Conservation (phyloP, 2,329 filamentous ascomycete species). For the Beauveria bassiana region DNA sequence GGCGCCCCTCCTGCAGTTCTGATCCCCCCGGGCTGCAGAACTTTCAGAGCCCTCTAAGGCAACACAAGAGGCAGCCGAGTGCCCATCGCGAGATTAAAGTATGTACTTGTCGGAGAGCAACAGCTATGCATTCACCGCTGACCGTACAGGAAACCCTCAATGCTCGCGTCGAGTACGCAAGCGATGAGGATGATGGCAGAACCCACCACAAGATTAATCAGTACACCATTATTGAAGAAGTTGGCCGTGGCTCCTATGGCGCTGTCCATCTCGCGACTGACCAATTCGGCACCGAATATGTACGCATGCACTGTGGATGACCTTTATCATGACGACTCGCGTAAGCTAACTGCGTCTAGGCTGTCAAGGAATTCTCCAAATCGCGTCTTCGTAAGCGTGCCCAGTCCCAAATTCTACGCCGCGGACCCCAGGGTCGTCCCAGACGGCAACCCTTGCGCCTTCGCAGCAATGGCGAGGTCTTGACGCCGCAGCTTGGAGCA, state of each 20-base stretch:
- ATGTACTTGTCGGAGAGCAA: neutral
- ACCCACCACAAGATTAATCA: slow-evolving; percentile 88
- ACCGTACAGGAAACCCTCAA: slow-evolving; percentile 73
- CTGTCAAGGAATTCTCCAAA: slow-evolving; percentile 97
- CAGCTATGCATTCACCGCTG: slow-evolving; percentile 11
- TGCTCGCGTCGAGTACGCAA: slow-evolving; percentile 78
- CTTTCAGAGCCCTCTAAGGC: slow-evolving; percentile 47
- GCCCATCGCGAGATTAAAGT: slow-evolving; percentile 53
- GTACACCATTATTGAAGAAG: slow-evolving; percentile 89
- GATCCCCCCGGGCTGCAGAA: slow-evolving; percentile 31
- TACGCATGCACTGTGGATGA: slow-evolving; percentile 37
- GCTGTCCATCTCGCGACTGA: slow-evolving; percentile 86
- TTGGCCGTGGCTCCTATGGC: slow-evolving; percentile 92
- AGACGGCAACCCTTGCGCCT: slow-evolving; percentile 10
- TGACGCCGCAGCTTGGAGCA: slow-evolving; percentile 21
- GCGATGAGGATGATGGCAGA: slow-evolving; percentile 72
- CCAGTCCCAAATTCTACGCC: slow-evolving; percentile 75
- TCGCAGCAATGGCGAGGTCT: slow-evolving; percentile 20
- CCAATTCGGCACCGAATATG: slow-evolving; percentile 88
- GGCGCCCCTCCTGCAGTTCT: slow-evolving; percentile 27
- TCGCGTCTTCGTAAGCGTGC: slow-evolving; percentile 79
- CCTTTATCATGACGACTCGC: neutral
- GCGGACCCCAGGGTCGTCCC: slow-evolving; percentile 39
- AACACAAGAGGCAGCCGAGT: slow-evolving; percentile 50
- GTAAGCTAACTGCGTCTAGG: slow-evolving; percentile 44